Base-by-base conservation (phyloP, 2,329 filamentous ascomycete genomes). In the Neonectria ditissima region DNA sequence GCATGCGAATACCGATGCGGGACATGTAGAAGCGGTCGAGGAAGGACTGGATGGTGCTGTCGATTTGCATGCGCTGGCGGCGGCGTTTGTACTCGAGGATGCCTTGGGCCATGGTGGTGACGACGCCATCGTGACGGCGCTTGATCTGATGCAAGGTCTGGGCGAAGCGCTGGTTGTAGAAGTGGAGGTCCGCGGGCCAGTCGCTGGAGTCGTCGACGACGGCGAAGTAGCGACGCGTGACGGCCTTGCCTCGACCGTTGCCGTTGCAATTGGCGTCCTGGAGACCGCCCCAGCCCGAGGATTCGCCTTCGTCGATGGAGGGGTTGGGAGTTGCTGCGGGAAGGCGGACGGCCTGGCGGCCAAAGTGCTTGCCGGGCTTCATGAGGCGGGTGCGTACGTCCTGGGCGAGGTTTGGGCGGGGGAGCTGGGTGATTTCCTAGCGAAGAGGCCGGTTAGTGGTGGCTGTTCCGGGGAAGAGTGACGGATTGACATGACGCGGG, bases 1-100 rank as follows among this genome's bases (percentile, higher is more conserved):
- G 89, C 96, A 99, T 99, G 73, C 96, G 92, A 72, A 99, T 99
- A 69, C 96, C 96, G 75, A 99, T 99, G 67, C 96, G 93, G 47
- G 94, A 97, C 96, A 99, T 99, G 85, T 99, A 99, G 81, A 99
- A 99, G 63, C 96, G 92, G 81, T 99, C 96, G 69, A 99, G 89
- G 84, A 99, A 99, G 59, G 93, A 91, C 79, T 99, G 96, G 63
- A 99, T 97, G 73, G 94, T 97, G 78, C 94, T 91, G 81, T 98
- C 96, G 75, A 99, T 99, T 77, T 98, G 96, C 91, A 98, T 96
- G 57, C 96, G 90, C 85, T 99, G 96, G 66, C 94, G 89, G 77
- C 92, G 95, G 59, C 95, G 92, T 83, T 99, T 99, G 86, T 97
- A 99, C 81, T 99, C 96, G 63, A 98, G 87, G 70, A 99, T 97